A percentile compares a stretch with the other conserved stretches of the same genome.
Conservation (phyloP, 1,284 basidiomycete species). For the Fistulina hepatica region DNA sequence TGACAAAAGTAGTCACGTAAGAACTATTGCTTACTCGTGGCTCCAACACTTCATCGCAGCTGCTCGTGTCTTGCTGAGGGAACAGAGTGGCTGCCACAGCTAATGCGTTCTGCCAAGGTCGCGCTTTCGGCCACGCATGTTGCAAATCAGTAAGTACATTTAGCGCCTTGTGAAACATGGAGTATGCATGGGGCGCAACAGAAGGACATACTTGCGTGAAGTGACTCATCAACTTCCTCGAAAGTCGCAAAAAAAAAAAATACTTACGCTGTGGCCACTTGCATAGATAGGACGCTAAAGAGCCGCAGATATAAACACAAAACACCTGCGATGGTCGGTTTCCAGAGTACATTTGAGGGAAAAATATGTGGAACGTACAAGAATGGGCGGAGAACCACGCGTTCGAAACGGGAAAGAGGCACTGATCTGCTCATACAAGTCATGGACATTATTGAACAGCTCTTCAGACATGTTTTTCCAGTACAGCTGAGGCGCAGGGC, state of each 20-base stretch:
- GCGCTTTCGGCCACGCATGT: neutral
- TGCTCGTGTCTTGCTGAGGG: too few relatives aligned
- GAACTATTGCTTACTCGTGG: neutral
- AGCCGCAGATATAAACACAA: constrained; percentile 1
- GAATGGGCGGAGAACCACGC: neutral
- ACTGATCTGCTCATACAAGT: neutral
- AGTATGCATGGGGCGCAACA: neutral
- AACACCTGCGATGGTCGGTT: neutral
- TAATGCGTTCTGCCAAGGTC: neutral
- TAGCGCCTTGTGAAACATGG: neutral
- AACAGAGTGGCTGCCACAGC: neutral
- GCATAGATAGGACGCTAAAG: neutral
- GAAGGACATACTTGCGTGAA: neutral
- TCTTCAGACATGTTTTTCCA: neutral
- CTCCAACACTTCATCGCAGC: neutral
- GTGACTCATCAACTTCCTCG: neutral
- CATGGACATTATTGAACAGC: neutral
- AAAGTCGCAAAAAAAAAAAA: neutral
- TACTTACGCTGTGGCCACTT: constrained; percentile 1
- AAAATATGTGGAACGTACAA: neutral
- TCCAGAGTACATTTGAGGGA: neutral
- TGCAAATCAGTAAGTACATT: neutral
- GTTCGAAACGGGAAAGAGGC: neutral
- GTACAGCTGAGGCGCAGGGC: neutral
- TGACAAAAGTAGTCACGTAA: neutral